Evolutionary conservation across 1,284 basidiomycete genomes (phyloP).

Genomic region (Stygiomarasmius scandens): DNA sequence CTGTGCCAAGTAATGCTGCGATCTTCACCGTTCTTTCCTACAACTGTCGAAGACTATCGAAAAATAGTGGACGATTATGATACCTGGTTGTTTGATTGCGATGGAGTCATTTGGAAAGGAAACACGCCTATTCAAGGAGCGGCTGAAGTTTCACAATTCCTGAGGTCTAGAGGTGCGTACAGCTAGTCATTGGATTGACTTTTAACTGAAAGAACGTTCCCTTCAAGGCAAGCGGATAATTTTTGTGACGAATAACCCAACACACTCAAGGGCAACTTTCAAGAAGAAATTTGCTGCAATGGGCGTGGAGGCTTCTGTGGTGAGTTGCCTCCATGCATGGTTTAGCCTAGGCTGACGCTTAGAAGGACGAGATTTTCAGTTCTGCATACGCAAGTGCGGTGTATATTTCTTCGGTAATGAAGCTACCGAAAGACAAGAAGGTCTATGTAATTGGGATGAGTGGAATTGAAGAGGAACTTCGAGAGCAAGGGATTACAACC

Average conservation of each 20-base stretch:
- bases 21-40: neutral
- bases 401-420: conserved; percentile 88
- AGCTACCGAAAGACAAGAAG: conserved; percentile 89
- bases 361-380: conserved; percentile 97
- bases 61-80: conserved; percentile 78
- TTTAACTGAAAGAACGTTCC: too few species aligned
- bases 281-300: conserved; percentile 91
- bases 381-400: conserved; percentile 94
- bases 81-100: conserved; percentile 96
- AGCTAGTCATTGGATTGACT: conserved; percentile 1
- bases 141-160: conserved; percentile 68
- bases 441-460: conserved; percentile 95
- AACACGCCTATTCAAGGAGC: conserved; percentile 80
- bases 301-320: conserved; percentile 83
- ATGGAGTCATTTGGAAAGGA: conserved; percentile 93
- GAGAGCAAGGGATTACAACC: conserved; percentile 77
- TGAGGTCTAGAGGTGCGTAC: conserved; percentile 65
- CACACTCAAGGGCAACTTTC: conserved; percentile 86
- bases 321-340: too few species aligned
- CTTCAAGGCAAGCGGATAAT: conserved; percentile 86
- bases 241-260: conserved; percentile 99
- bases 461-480: conserved; percentile 92
- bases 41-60: conserved; percentile 48
- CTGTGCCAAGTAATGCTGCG: neutral
- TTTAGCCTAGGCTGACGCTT: too few species aligned